Percentiles rank a stretch among this genome's conserved stretches.
Evolutionary conservation across 768 basidiomycete genomes (phyloP).

Genomic region (Kwoniella sp.): DNA sequence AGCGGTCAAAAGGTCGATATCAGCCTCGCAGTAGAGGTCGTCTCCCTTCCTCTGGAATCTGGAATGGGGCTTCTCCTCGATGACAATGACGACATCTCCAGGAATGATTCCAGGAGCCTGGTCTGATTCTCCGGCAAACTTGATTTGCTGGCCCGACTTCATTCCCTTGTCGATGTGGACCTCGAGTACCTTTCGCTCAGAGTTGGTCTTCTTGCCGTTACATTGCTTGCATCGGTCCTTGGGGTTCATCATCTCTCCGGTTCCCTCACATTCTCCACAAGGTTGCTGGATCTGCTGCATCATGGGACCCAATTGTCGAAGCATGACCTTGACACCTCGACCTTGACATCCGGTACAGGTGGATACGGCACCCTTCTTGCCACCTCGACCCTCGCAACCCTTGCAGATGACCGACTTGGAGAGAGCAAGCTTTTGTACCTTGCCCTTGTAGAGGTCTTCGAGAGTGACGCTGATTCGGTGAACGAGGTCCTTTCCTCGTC

Average conservation of each 20-base stretch:
- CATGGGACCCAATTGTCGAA: slow-evolving; percentile 99
- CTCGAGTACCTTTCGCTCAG: slow-evolving; percentile 95
- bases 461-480: slow-evolving; percentile 95
- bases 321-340: slow-evolving; percentile 83
- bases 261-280: slow-evolving; percentile 89
- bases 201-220: slow-evolving; percentile 87
- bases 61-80: slow-evolving; percentile 91
- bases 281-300: slow-evolving; percentile 97
- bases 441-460: slow-evolving; percentile 98
- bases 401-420: slow-evolving; percentile 91
- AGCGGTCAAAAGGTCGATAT: slow-evolving; percentile 89
- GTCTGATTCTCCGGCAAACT: slow-evolving; percentile 84
- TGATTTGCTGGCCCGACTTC: slow-evolving; percentile 94
- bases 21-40: slow-evolving; percentile 81
- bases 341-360: slow-evolving; percentile 77
- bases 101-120: slow-evolving; percentile 87
- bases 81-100: slow-evolving; percentile 93
- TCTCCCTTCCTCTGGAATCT: slow-evolving; percentile 78
- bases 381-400: slow-evolving; percentile 94
- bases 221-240: slow-evolving; percentile 91
- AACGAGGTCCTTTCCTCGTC: slow-evolving; percentile 96
- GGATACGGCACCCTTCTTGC: slow-evolving; percentile 93
- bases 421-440: slow-evolving; percentile 94
- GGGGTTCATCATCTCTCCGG: slow-evolving; percentile 90
- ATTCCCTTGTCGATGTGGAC: slow-evolving; percentile 79